Conservation (phyloP, 2,329 filamentous ascomycete species). For the Pseudocercospora macadamiae region DNA sequence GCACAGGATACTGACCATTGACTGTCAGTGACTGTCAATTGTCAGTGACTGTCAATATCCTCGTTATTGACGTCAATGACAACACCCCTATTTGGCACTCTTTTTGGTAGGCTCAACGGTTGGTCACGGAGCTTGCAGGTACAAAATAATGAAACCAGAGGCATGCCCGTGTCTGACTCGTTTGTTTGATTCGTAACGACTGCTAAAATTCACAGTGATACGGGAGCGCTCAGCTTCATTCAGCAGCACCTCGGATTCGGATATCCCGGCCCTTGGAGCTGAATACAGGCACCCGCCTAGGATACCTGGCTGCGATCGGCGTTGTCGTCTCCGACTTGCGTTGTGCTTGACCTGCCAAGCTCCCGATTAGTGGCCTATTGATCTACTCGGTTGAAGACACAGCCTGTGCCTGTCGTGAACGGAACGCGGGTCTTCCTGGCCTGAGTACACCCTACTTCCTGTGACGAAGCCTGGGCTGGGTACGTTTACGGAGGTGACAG, state of each 20-base stretch:
- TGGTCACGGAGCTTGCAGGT: neutral
- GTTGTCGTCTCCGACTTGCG: neutral
- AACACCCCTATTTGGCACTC: no score
- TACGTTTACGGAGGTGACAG: neutral
- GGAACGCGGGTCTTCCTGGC: conserved; percentile 8
- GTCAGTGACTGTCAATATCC: no score
- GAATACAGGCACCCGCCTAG: neutral
- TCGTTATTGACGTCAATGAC: no score
- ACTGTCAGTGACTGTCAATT: no score
- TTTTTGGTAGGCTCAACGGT: neutral
- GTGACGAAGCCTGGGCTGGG: neutral
- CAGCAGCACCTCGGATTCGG: neutral
- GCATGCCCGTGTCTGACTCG: neutral
- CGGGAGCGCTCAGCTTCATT: no score
- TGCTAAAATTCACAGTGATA: no score
- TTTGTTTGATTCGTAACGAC: no score
- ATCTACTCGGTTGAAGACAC: neutral
- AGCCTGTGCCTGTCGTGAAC: neutral
- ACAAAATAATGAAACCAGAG: neutral
- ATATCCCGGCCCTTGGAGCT: neutral
- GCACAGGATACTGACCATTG: no score
- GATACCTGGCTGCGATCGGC: conserved; percentile 1
- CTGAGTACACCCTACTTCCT: neutral
- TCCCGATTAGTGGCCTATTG: neutral
- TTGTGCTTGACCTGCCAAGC: conserved; percentile 3